Percentiles rank a stretch among this genome's conserved stretches.
These are phyloP conservation scores for Talaromyces pinophilus DNA, from an alignment of 2,329 filamentous ascomycete species.

Conservation along the genomic window DNA sequence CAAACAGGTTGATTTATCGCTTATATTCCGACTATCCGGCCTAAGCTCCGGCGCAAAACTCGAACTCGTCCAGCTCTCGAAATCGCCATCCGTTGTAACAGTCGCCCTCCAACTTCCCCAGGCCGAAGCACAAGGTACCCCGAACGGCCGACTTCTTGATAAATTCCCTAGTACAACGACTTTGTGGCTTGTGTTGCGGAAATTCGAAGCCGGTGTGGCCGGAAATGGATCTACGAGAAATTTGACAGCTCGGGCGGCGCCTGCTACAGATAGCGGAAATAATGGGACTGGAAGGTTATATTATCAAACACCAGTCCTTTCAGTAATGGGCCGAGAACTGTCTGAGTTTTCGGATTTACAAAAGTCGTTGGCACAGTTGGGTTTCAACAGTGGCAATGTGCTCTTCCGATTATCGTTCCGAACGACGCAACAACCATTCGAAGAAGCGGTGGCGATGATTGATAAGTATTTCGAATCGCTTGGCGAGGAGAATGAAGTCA, in stretches of 20 bases:
- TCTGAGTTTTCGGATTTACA: constrained; percentile 78
- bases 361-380: constrained; percentile 83
- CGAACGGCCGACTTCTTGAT: constrained; percentile 70
- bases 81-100: constrained; percentile 80
- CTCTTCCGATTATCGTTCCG: constrained; percentile 77
- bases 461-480: constrained; percentile 67
- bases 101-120: constrained; percentile 84
- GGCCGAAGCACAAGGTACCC: constrained; percentile 63
- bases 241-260: constrained; percentile 79
- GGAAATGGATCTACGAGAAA: constrained; percentile 66
- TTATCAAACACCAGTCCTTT: constrained; percentile 83
- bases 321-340: constrained; percentile 79
- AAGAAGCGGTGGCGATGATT: constrained; percentile 83
- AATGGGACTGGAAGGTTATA: constrained; percentile 71
- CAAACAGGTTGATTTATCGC: constrained; percentile 80
- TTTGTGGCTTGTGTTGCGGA: constrained; percentile 84
- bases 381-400: constrained; percentile 80
- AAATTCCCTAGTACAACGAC: constrained; percentile 88
- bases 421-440: constrained; percentile 73
- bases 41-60: constrained; percentile 85
- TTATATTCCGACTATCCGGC: constrained; percentile 79
- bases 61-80: constrained; percentile 83
- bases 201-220: constrained; percentile 79
- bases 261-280: constrained; percentile 55
- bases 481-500: constrained; percentile 32